These are phyloP conservation scores for Acacia acuminata DNA, from an alignment of 306 rosid species.

Conservation along the genomic window DNA sequence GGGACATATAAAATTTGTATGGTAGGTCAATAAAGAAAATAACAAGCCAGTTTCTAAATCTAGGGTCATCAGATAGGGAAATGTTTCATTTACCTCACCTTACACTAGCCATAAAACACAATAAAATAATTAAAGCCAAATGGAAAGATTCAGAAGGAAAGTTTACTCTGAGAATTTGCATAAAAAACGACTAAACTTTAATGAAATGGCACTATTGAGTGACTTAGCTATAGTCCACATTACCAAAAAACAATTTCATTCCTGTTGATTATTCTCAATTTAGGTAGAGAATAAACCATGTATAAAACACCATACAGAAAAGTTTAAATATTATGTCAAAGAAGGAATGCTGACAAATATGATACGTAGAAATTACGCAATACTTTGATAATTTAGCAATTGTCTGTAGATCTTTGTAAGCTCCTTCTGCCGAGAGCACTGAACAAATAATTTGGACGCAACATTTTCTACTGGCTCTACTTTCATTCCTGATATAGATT, in stretches of 20 bases:
- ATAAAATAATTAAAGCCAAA: slow-evolving; percentile 21
- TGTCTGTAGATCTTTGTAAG: slow-evolving; percentile 95
- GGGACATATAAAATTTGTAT: neutral
- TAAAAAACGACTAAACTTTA: neutral
- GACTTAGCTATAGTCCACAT: slow-evolving; percentile 18
- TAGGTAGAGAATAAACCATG: slow-evolving; percentile 18
- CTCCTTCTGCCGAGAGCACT: slow-evolving; percentile 98
- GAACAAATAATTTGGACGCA: slow-evolving; percentile 92
- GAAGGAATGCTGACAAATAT: slow-evolving; percentile 18
- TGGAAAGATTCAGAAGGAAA: neutral
- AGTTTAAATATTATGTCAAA: neutral
- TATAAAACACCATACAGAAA: neutral
- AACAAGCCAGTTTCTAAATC: slow-evolving; percentile 19
- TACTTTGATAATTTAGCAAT: slow-evolving; percentile 92
- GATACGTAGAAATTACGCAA: slow-evolving; percentile 18
- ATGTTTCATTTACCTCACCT: neutral
- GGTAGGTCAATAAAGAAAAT: slow-evolving; percentile 49
- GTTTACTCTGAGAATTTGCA: slow-evolving; percentile 12
- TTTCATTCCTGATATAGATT: slow-evolving; percentile 83
- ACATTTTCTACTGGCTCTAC: slow-evolving; percentile 93
- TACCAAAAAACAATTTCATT: neutral
- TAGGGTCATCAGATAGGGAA: slow-evolving; percentile 18
- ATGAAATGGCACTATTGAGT: slow-evolving; percentile 1
- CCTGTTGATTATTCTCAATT: slow-evolving; percentile 12
- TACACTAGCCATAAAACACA: neutral